Evolutionary conservation across 768 basidiomycete species (phyloP).

Genomic region (Amanita rimosa): DNA sequence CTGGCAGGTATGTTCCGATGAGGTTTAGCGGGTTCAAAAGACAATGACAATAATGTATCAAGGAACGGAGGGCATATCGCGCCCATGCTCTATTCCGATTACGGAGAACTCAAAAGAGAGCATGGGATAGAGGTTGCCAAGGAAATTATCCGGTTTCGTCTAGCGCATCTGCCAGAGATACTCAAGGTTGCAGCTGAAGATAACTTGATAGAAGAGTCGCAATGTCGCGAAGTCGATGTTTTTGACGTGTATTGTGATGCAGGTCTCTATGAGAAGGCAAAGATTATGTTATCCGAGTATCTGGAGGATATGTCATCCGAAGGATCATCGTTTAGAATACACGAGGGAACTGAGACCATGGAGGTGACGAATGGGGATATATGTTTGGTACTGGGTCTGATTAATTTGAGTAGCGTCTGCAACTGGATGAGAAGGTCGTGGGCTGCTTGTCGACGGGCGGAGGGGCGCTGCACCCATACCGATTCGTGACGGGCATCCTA

Average conservation of each 20-base stretch:
- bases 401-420: slow-evolving; percentile 27
- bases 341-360: slow-evolving; percentile 18
- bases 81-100: slow-evolving; percentile 50
- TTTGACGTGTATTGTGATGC: slow-evolving; percentile 43
- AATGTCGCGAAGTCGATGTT: slow-evolving; percentile 46
- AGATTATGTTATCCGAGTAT: slow-evolving; percentile 32
- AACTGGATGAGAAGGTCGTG: slow-evolving; percentile 29
- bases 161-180: slow-evolving; percentile 42
- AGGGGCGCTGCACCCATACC: slow-evolving; percentile 62
- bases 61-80: slow-evolving; percentile 68
- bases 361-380: slow-evolving; percentile 13
- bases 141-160: slow-evolving; percentile 48
- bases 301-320: slow-evolving; percentile 40
- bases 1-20: slow-evolving; percentile 42
- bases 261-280: slow-evolving; percentile 29
- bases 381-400: not conserved
- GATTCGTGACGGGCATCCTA: slow-evolving; percentile 51
- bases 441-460: slow-evolving; percentile 45
- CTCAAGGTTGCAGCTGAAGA: slow-evolving; percentile 42
- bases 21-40: not conserved
- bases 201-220: slow-evolving; percentile 36
- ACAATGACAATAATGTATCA: not conserved
- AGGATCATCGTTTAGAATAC: slow-evolving; percentile 21
- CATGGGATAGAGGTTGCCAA: slow-evolving; percentile 36
- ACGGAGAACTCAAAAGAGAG: slow-evolving; percentile 29